A percentile compares a stretch with the other conserved stretches of the same genome.
phyloP scores from a whole-genome alignment of 805 yeast genomes.

The Hanseniaspora osmophila region DNA sequence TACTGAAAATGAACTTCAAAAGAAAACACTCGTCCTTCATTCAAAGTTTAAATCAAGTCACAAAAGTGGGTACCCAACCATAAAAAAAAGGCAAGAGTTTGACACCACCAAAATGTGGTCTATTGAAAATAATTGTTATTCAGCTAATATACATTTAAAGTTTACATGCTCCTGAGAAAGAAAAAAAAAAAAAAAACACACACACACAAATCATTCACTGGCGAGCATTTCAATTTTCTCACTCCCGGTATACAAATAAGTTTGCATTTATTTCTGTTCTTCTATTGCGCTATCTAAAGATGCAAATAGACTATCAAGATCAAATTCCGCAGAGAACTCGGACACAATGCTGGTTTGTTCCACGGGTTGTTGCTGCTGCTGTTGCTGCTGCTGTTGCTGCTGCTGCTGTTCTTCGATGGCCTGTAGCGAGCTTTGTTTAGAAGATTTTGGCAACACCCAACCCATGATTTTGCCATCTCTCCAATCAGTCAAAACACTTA shows the following conservation, averaged over 20 bases:
- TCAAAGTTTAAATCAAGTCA: neutral
- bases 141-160: no score
- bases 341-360: slow-evolving; percentile 55
- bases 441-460: slow-evolving; percentile 66
- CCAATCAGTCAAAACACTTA: slow-evolving; percentile 82
- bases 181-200: neutral
- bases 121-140: no score
- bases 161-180: neutral
- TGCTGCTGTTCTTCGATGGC: slow-evolving; percentile 22
- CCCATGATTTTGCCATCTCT: slow-evolving; percentile 89
- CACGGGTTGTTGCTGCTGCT: slow-evolving; percentile 33
- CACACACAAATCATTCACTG: neutral
- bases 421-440: slow-evolving; percentile 24
- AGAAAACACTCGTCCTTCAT: neutral
- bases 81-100: no score
- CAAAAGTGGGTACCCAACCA: neutral
- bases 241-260: no score
- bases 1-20: neutral
- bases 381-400: slow-evolving; percentile 26
- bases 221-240: no score
- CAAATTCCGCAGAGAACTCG: slow-evolving; percentile 89
- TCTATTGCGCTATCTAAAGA: slow-evolving; percentile 24
- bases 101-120: no score
- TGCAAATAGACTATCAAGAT: slow-evolving; percentile 65
- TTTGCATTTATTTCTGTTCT: slow-evolving; percentile 2